Percentiles rank a stretch among this genome's conserved stretches.
Conservation (phyloP, 2,329 filamentous ascomycete species). For the Chaetomiaceae sp. region DNA sequence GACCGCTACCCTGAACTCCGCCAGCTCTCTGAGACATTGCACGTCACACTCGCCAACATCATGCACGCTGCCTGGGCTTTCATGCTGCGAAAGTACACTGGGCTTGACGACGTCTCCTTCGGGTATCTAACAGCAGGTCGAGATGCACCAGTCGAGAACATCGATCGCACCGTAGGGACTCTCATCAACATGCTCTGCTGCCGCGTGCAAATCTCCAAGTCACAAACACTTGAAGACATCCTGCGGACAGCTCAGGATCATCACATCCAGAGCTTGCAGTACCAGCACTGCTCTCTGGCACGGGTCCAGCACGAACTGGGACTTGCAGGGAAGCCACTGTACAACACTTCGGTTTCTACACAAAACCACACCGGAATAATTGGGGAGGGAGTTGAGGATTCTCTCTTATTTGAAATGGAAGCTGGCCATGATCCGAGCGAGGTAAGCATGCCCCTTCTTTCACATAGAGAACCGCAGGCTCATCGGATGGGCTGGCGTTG, state of each 20-base stretch:
- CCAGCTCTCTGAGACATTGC: slow-evolving; percentile 16
- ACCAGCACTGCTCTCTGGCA: slow-evolving; percentile 23
- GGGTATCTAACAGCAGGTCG: slow-evolving; percentile 24
- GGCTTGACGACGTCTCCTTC: slow-evolving; percentile 23
- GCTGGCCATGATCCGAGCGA: slow-evolving; percentile 25
- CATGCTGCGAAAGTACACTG: slow-evolving; percentile 24
- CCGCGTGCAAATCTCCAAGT: slow-evolving; percentile 15
- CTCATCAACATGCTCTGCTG: slow-evolving; percentile 27
- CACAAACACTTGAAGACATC: slow-evolving; percentile 15
- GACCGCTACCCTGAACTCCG: slow-evolving; percentile 21
- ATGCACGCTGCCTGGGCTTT: slow-evolving; percentile 26
- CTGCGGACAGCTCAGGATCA: slow-evolving; percentile 19
- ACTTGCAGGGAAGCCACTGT: slow-evolving; percentile 21
- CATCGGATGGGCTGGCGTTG: background rate
- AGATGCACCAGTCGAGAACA: slow-evolving; percentile 21
- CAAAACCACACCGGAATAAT: slow-evolving; percentile 17
- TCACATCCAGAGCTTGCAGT: slow-evolving; percentile 21
- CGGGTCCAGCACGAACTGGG: slow-evolving; percentile 25
- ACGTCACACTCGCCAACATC: slow-evolving; percentile 25
- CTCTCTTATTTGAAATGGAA: slow-evolving; percentile 23
- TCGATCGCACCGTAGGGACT: slow-evolving; percentile 18
- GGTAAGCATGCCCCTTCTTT: background rate
- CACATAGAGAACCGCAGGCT: too few species aligned
- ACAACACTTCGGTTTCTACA: slow-evolving; percentile 25
- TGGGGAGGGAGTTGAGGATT: background rate